phyloP scores from a whole-genome alignment of 2,329 filamentous ascomycete species.

The Botrytis sinoallii region DNA sequence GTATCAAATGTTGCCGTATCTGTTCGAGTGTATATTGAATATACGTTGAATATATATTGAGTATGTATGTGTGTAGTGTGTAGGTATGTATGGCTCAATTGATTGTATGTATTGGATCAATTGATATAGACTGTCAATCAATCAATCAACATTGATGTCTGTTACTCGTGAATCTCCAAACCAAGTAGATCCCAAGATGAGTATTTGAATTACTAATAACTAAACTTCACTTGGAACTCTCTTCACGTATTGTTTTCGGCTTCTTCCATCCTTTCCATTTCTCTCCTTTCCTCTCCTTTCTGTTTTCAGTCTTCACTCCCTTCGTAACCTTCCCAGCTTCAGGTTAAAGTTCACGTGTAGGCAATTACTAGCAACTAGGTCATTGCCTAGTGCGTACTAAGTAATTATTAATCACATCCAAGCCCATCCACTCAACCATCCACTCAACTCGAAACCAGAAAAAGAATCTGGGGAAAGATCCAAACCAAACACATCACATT shows the following conservation, averaged over 20 bases:
- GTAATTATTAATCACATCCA: not conserved
- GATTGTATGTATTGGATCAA: no score
- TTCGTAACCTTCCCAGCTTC: not conserved
- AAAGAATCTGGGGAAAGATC: not conserved
- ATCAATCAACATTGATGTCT: not conserved
- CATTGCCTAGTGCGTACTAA: not conserved
- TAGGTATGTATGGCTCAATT: not conserved
- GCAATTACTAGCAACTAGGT: no score
- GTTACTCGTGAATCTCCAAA: not conserved
- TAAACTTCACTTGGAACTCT: not conserved
- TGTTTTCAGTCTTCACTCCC: not conserved
- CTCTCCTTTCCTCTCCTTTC: not conserved
- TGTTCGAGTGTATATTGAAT: not conserved
- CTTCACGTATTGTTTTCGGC: not conserved
- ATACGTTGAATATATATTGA: no score
- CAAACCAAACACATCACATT: not conserved
- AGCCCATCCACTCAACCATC: no score
- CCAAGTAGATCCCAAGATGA: no score
- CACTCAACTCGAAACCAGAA: not conserved
- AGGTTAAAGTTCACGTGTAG: not conserved
- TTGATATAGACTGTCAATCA: no score
- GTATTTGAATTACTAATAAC: no score
- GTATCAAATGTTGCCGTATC: not conserved
- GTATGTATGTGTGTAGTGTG: not conserved
- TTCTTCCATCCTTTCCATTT: not conserved